phyloP scores from a whole-genome alignment of 2,329 filamentous ascomycete genomes.

The Colletotrichum sansevieriae region DNA sequence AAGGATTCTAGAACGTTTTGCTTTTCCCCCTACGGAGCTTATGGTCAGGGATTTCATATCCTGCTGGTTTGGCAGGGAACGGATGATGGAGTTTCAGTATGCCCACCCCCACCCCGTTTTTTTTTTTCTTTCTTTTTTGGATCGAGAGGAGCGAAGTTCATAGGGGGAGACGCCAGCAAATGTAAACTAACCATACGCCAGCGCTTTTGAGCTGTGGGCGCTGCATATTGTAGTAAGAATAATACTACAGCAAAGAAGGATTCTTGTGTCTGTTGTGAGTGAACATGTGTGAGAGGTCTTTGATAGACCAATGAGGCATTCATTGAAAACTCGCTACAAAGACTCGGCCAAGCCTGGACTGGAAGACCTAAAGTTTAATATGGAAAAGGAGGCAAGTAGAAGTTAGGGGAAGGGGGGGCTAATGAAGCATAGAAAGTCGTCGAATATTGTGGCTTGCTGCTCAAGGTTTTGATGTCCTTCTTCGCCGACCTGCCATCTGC shows the following conservation, averaged over 20 bases:
- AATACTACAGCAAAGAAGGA: constrained; percentile 20
- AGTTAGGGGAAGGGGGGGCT: too few relatives aligned
- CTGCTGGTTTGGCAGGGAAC: constrained; percentile 28
- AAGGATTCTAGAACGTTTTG: constrained; percentile 20
- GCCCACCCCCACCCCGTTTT: too few relatives aligned
- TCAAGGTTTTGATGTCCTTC: neutral
- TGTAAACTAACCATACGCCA: constrained; percentile 1
- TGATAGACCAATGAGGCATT: too few relatives aligned
- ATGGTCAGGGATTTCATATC: constrained; percentile 31
- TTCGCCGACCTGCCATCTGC: constrained; percentile 16
- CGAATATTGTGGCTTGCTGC: neutral
- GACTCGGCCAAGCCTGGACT: neutral
- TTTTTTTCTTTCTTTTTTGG: neutral
- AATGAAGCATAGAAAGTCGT: too few relatives aligned
- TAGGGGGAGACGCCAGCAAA: neutral
- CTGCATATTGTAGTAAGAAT: constrained; percentile 21
- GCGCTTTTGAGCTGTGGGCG: constrained; percentile 4
- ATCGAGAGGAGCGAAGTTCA: constrained; percentile 2
- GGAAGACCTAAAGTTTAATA: neutral
- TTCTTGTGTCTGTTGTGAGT: too few relatives aligned
- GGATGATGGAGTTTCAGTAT: constrained; percentile 31
- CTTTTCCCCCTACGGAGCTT: neutral
- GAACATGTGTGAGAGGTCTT: too few relatives aligned
- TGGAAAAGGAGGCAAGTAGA: too few relatives aligned
- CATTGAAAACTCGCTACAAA: too few relatives aligned